phyloP scores from a whole-genome alignment of 805 yeast genomes.

The Lipomyces orientalis region DNA sequence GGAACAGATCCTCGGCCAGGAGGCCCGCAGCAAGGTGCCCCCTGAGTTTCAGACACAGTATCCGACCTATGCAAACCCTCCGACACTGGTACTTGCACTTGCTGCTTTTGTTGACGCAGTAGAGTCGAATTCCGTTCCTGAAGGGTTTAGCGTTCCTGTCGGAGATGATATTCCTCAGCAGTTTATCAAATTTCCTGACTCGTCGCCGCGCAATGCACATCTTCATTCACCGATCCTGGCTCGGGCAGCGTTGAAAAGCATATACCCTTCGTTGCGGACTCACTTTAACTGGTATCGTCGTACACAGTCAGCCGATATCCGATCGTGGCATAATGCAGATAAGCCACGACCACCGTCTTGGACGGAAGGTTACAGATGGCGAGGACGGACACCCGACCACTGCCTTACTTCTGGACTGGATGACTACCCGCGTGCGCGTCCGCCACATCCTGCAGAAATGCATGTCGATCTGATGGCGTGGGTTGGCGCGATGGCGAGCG shows the following conservation, averaged over 20 bases:
- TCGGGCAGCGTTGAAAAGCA: slow-evolving; percentile 51
- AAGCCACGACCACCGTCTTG: slow-evolving; percentile 48
- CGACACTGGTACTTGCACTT: slow-evolving; percentile 73
- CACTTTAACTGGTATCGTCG: slow-evolving; percentile 86
- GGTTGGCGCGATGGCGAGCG: slow-evolving; percentile 90
- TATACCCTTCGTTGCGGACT: slow-evolving; percentile 75
- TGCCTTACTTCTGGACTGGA: slow-evolving; percentile 93
- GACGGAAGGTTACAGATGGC: slow-evolving; percentile 85
- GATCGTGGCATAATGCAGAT: slow-evolving; percentile 66
- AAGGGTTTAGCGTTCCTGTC: slow-evolving; percentile 13
- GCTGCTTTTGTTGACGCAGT: slow-evolving; percentile 35
- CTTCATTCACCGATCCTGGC: slow-evolving; percentile 56
- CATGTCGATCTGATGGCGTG: slow-evolving; percentile 89
- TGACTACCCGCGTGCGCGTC: slow-evolving; percentile 86
- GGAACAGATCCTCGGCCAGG: slow-evolving; percentile 91
- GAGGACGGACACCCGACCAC: slow-evolving; percentile 84
- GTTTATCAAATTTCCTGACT: slow-evolving; percentile 9
- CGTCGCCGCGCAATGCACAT: slow-evolving; percentile 52
- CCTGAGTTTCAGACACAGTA: slow-evolving; percentile 80
- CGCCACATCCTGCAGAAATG: slow-evolving; percentile 85
- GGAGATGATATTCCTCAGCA: slow-evolving; percentile 14
- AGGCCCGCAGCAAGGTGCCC: slow-evolving; percentile 88
- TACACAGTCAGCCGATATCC: slow-evolving; percentile 77
- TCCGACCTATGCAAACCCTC: slow-evolving; percentile 93
- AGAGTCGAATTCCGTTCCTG: slow-evolving; percentile 14